phyloP scores from a whole-genome alignment of 352 stramenopile species.

The Lagenidium sp. region DNA sequence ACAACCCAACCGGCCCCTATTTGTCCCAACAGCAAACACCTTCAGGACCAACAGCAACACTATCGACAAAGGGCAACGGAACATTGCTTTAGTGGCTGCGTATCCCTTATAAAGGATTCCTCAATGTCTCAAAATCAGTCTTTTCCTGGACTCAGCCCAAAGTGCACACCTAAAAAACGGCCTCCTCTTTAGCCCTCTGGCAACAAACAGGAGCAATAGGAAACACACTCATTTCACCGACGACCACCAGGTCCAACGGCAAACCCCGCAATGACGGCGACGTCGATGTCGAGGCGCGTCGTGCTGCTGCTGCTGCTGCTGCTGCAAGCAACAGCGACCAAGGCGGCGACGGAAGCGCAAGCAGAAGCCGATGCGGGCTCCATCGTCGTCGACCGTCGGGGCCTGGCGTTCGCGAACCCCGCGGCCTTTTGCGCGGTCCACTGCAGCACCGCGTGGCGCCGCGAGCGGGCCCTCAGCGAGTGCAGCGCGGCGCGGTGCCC shows the following conservation, averaged over 20 bases:
- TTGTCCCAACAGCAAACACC: neutral
- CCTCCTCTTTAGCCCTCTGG: too few relatives aligned
- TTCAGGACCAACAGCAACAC: neutral
- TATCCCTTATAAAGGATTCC: too few relatives aligned
- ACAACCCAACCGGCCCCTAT: neutral
- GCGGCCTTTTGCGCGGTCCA: conserved; percentile 48
- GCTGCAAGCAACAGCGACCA: neutral
- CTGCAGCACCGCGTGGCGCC: conserved; percentile 25
- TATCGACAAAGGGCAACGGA: neutral
- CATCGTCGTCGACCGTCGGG: conserved; percentile 26
- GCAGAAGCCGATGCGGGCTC: neutral
- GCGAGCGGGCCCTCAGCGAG: conserved; percentile 2
- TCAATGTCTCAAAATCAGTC: too few relatives aligned
- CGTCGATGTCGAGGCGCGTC: too few relatives aligned
- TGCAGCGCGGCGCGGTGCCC: conserved; percentile 8
- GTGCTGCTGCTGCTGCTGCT: too few relatives aligned
- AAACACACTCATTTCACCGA: too few relatives aligned
- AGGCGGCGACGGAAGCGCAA: neutral
- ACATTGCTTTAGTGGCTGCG: too few relatives aligned
- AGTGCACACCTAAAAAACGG: too few relatives aligned
- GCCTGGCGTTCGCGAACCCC: conserved; percentile 30
- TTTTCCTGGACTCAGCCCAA: too few relatives aligned
- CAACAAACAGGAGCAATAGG: too few relatives aligned
- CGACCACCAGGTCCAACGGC: too few relatives aligned
- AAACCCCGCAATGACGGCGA: too few relatives aligned